phyloP scores from a whole-genome alignment of 306 rosid species.

The Prunus salicina region DNA sequence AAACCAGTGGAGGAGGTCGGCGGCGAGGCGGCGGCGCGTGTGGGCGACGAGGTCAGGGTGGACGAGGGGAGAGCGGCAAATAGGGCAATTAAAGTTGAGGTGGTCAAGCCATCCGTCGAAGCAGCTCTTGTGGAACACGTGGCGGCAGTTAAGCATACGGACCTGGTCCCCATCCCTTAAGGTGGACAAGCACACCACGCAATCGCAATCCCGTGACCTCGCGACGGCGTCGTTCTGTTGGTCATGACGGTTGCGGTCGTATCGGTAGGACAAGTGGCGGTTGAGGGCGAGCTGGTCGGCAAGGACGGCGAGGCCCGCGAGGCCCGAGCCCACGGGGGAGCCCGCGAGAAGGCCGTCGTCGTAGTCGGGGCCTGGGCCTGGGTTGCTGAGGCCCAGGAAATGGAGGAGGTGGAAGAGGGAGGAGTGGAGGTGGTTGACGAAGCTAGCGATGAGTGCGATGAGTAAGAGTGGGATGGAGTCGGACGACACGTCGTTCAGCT shows the following conservation, averaged over 20 bases:
- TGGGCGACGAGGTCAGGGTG: slow-evolving; percentile 48
- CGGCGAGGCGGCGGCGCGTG: slow-evolving; percentile 49
- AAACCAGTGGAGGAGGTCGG: slow-evolving; percentile 57
- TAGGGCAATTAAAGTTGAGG: slow-evolving; percentile 76
- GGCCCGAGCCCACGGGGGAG: slow-evolving; percentile 59
- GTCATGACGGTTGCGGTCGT: background rate
- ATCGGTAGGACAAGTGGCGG: slow-evolving; percentile 34
- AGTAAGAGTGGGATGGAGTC: slow-evolving; percentile 75
- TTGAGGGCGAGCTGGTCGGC: slow-evolving; percentile 72
- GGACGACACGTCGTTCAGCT: slow-evolving; percentile 75
- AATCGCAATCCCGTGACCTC: slow-evolving; percentile 14
- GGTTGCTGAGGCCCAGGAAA: slow-evolving; percentile 39
- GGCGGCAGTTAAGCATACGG: slow-evolving; percentile 70
- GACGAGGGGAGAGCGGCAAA: slow-evolving; percentile 65
- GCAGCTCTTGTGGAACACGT: slow-evolving; percentile 76
- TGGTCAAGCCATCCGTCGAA: slow-evolving; percentile 79
- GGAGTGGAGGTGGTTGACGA: slow-evolving; percentile 55
- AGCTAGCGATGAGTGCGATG: slow-evolving; percentile 56
- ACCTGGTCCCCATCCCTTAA: slow-evolving; percentile 62
- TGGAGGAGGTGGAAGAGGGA: slow-evolving; percentile 39
- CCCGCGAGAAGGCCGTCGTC: background rate
- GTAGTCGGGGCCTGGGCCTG: slow-evolving; percentile 6
- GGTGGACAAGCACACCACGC: slow-evolving; percentile 60
- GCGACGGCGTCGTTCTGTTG: background rate
- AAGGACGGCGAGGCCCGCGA: slow-evolving; percentile 54